Base-by-base conservation (phyloP, 148 eudicot species). In the Rhododendron williamsianum region DNA sequence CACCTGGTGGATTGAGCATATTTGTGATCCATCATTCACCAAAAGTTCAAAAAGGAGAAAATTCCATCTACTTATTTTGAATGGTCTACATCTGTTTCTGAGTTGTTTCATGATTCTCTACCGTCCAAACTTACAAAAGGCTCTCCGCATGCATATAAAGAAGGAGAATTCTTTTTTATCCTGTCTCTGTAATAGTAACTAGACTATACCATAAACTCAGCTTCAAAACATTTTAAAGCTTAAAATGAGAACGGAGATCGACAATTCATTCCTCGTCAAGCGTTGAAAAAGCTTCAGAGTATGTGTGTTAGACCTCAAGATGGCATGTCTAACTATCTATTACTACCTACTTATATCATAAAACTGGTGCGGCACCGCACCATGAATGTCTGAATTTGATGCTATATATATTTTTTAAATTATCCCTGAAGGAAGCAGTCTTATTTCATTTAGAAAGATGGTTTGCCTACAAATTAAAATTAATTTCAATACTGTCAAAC, bases 1-100 rank as follows among this genome's bases (percentile, higher is more conserved):
- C 38, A 69, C 36, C 33, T 27, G 12, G 35, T 25, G 74, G 30
- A 6, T 63, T n/a, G 71, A 72, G 76, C 35, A 72, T 33, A 69
- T 72, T 72, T 72, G 21, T 72, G 36, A 72, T 72, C 38, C 13
- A 72, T 72, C 78, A 35, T 33, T 18, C 46, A 72, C 76, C 79
- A 76, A 41, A 76, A 76, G 51, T 76, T 76, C 51, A 76, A 41
- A 74, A 76, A 54, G 23, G 49, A 76, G 80, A 76, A 76, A 38
- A 76, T 38, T 73, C 25, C 80, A 7, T 76, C 25, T 2, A 76
- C 80, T 21, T 76, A 35, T 13, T 73, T 73, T 73, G 78, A 2
- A 73, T 36, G 80, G 80, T 76, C 25, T 30, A 76, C 27, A 41
- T 41, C 0, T 21, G 30, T 76, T 76, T 41, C 5, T 76, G 80